A percentile compares a stretch with the other conserved stretches of the same genome.
Conservation (phyloP, 1,284 basidiomycete species). For the Marasmius oreades region DNA sequence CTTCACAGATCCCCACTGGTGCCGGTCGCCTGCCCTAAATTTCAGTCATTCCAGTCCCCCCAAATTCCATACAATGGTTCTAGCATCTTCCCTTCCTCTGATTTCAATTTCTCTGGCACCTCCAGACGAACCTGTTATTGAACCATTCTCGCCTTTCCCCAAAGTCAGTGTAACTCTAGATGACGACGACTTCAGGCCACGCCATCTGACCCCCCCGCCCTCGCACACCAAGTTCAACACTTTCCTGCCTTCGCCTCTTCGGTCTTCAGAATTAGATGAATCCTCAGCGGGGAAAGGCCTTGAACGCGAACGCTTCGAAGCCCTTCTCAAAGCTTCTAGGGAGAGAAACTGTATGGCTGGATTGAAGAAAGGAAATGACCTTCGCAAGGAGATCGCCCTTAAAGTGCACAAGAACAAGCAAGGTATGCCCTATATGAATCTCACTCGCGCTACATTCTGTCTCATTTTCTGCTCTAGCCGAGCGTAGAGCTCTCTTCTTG, state of each 20-base stretch:
- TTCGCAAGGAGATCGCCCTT: conserved; percentile 70
- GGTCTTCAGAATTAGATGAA: conserved; percentile 31
- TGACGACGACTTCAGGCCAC: conserved; percentile 50
- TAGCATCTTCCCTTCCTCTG: conserved; percentile 48
- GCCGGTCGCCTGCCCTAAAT: conserved; percentile 39
- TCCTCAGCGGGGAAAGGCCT: conserved; percentile 45
- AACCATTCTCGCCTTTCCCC: conserved; percentile 62
- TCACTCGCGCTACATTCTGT: conserved; percentile 8
- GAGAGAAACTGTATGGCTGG: conserved; percentile 46
- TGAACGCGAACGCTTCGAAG: conserved; percentile 58
- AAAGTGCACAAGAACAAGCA: conserved; percentile 74
- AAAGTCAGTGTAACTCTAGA: conserved; percentile 21
- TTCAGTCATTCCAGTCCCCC: conserved; percentile 14
- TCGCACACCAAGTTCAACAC: conserved; percentile 33
- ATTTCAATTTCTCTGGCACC: conserved; percentile 68
- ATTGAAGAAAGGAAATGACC: conserved; percentile 48
- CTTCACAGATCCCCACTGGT: conserved; percentile 28
- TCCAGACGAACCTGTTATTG: conserved; percentile 42
- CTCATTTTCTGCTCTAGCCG: conserved; percentile 41
- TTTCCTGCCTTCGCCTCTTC: conserved; percentile 47
- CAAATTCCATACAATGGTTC: conserved; percentile 35
- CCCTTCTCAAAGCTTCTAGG: conserved; percentile 53
- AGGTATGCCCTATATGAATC: conserved; percentile 40
- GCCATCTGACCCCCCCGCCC: conserved; percentile 57
- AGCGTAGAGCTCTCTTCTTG: conserved; percentile 70